Evolutionary conservation across 2,329 filamentous ascomycete genomes (phyloP).

Genomic region (Colletotrichum zoysiae): DNA sequence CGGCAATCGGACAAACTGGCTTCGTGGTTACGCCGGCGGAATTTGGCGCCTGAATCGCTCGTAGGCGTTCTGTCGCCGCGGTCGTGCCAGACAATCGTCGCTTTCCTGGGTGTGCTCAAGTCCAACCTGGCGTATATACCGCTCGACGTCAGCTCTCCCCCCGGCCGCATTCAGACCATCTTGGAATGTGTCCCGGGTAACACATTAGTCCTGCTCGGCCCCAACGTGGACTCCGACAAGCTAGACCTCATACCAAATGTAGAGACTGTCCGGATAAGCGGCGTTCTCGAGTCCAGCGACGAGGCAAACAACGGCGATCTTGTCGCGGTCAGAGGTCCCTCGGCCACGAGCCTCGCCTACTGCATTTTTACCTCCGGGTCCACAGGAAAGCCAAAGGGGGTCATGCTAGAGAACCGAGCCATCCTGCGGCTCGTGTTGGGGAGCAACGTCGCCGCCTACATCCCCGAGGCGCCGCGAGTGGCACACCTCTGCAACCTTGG

Average conservation of each 20-base stretch:
- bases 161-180: constrained; percentile 35
- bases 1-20: constrained; percentile 43
- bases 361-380: constrained; percentile 66
- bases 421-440: constrained; percentile 35
- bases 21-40: constrained; percentile 37
- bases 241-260: not conserved
- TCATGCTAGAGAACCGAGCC: constrained; percentile 50
- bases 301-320: no score
- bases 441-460: not conserved
- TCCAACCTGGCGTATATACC: constrained; percentile 43
- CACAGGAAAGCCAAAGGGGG: constrained; percentile 63
- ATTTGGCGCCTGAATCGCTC: constrained; percentile 33
- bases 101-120: constrained; percentile 42
- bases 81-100: constrained; percentile 44
- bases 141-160: constrained; percentile 39
- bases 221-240: not conserved
- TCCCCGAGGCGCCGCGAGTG: not conserved
- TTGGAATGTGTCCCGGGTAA: constrained; percentile 12
- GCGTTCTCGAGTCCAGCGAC: not conserved
- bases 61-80: constrained; percentile 43
- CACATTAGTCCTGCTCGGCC: constrained; percentile 32
- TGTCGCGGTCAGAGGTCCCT: constrained; percentile 1
- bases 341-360: constrained; percentile 43
- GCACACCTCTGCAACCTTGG: constrained; percentile 32
- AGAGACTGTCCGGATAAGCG: not conserved